These are phyloP conservation scores for Leccinum subtestaceum DNA, from an alignment of 768 basidiomycete genomes.

Conservation along the genomic window DNA sequence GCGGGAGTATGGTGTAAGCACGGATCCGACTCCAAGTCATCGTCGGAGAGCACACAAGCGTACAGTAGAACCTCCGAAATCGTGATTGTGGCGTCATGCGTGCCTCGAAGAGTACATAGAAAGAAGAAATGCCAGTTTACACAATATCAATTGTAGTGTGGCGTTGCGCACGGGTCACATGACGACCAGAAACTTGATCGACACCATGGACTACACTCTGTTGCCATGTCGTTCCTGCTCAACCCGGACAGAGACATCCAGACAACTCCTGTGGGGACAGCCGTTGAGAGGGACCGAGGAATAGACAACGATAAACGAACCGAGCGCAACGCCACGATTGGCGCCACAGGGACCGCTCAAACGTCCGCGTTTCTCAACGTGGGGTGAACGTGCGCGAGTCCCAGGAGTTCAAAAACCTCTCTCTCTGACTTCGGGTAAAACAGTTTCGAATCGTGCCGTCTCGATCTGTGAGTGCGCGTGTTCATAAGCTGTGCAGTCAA, in stretches of 20 bases:
- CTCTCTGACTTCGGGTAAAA: conserved; percentile 63
- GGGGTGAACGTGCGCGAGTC: conserved; percentile 69
- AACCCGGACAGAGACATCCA: not conserved
- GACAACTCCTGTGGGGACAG: not conserved
- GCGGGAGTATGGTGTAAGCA: not conserved
- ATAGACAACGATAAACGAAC: not conserved
- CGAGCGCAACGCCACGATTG: not conserved
- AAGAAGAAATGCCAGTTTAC: not conserved
- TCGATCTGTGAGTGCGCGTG: conserved; percentile 33
- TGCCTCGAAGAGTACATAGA: not conserved
- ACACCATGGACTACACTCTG: not conserved
- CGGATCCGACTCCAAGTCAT: not conserved
- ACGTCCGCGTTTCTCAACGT: conserved; percentile 68
- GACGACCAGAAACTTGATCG: not conserved
- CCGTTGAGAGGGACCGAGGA: not conserved
- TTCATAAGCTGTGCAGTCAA: not conserved
- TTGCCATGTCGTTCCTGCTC: not conserved
- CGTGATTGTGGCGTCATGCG: not conserved
- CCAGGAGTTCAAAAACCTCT: conserved; percentile 71
- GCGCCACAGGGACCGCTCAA: conserved; percentile 27
- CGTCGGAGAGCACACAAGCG: not conserved
- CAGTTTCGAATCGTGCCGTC: conserved; percentile 59
- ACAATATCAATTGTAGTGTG: no score
- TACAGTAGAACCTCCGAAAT: not conserved
- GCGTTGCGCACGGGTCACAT: not conserved